Conservation (phyloP, 352 stramenopile genomes). For the Globisporangium barbulae region DNA sequence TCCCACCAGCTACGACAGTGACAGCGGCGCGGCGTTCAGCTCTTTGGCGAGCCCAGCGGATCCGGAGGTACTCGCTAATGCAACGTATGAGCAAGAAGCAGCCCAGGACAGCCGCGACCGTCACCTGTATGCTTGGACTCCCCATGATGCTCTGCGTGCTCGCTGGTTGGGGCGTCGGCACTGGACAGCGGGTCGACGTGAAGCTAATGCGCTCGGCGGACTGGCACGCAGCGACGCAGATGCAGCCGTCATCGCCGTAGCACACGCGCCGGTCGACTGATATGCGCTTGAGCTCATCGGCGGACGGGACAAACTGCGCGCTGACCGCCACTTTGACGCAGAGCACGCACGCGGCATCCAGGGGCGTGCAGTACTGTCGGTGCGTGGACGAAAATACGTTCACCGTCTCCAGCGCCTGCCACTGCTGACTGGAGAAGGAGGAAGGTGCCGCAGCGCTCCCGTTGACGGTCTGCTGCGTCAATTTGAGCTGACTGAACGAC, state of each 20-base stretch:
- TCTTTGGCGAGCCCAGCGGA: background rate
- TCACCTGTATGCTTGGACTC: background rate
- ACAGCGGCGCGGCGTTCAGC: background rate
- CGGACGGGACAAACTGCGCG: background rate
- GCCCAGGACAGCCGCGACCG: background rate
- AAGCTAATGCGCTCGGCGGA: slow-evolving; percentile 6
- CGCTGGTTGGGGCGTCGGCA: background rate
- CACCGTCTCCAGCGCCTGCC: slow-evolving; percentile 41
- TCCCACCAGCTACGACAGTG: background rate
- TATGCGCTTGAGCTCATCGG: slow-evolving; percentile 3
- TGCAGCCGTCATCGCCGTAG: slow-evolving; percentile 12
- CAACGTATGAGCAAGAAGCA: slow-evolving; percentile 10
- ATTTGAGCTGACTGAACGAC: slow-evolving; percentile 6
- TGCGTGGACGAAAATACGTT: slow-evolving; percentile 37
- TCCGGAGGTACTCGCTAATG: slow-evolving; percentile 5
- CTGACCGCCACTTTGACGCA: slow-evolving; percentile 9
- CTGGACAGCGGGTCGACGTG: slow-evolving; percentile 8
- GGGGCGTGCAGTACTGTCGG: slow-evolving; percentile 13
- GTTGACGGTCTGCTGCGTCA: background rate
- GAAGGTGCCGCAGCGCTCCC: background rate
- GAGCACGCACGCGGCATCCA: slow-evolving; percentile 12
- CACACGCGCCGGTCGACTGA: slow-evolving; percentile 12
- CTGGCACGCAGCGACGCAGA: slow-evolving; percentile 19
- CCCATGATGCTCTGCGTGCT: background rate
- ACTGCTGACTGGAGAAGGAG: slow-evolving; percentile 11